These are phyloP conservation scores for Irpex sp. DNA, from an alignment of 1,284 basidiomycete species.

Conservation along the genomic window DNA sequence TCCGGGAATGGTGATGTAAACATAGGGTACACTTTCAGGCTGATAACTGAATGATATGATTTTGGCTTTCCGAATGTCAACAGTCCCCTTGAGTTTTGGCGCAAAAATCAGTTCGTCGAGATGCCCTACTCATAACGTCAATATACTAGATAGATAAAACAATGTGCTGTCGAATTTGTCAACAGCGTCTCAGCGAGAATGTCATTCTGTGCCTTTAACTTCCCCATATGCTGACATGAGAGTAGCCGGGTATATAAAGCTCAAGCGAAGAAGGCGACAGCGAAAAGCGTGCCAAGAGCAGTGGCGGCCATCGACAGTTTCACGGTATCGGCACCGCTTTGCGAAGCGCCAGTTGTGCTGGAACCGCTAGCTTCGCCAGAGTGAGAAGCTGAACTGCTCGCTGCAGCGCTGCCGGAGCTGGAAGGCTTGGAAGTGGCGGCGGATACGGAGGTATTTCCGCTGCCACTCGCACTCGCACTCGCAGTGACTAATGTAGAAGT, in stretches of 20 bases:
- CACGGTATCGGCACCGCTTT: slow-evolving; percentile 32
- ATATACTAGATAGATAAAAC: too few species aligned
- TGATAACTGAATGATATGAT: not conserved
- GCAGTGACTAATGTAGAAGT: slow-evolving; percentile 28
- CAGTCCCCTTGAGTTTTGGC: too few species aligned
- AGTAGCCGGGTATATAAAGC: too few species aligned
- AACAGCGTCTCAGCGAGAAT: too few species aligned
- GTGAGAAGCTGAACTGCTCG: slow-evolving; percentile 19
- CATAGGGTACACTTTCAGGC: not conserved
- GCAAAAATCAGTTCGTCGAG: too few species aligned
- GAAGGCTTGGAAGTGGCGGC: slow-evolving; percentile 5
- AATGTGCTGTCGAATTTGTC: too few species aligned
- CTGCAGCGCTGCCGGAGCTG: slow-evolving; percentile 8
- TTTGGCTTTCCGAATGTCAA: too few species aligned
- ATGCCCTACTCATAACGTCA: too few species aligned
- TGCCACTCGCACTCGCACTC: slow-evolving; percentile 17
- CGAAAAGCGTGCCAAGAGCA: slow-evolving; percentile 39
- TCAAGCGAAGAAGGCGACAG: slow-evolving; percentile 51
- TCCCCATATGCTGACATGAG: too few species aligned
- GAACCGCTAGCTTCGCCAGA: slow-evolving; percentile 12
- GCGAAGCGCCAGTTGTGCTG: slow-evolving; percentile 18
- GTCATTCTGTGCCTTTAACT: too few species aligned
- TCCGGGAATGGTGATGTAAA: too few species aligned
- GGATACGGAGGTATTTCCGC: slow-evolving; percentile 16
- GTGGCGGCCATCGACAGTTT: slow-evolving; percentile 36